Conservation (phyloP, 2,329 filamentous ascomycete species). For the Bipolaris zeicola region DNA sequence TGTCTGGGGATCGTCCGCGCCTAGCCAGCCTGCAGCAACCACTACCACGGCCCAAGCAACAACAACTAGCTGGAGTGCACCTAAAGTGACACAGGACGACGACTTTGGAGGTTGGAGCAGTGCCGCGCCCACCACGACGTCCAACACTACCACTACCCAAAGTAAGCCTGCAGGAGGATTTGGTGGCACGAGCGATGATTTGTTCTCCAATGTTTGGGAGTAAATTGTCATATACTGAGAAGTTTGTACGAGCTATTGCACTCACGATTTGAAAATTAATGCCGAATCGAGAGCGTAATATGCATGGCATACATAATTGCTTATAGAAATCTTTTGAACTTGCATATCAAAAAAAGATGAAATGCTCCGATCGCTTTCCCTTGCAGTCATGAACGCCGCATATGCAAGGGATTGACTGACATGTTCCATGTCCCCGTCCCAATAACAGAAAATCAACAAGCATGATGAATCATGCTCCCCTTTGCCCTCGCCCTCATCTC, state of each 20-base stretch:
- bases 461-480: not conserved
- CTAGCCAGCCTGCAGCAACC: slow-evolving; percentile 55
- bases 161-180: slow-evolving; percentile 59
- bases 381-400: not conserved
- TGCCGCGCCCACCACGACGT: slow-evolving; percentile 60
- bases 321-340: slow-evolving; percentile 8
- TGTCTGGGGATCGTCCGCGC: slow-evolving; percentile 75
- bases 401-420: not conserved
- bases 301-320: slow-evolving; percentile 8
- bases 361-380: not conserved
- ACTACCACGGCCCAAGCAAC: slow-evolving; percentile 46
- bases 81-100: slow-evolving; percentile 77
- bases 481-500: not conserved
- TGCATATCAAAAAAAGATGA: not conserved
- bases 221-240: slow-evolving; percentile 47
- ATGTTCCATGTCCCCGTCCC: not conserved
- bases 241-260: not conserved
- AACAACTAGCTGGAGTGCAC: slow-evolving; percentile 61
- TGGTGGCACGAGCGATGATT: slow-evolving; percentile 70
- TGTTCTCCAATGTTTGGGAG: slow-evolving; percentile 97
- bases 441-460: not conserved
- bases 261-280: not conserved
- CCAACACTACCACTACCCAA: slow-evolving; percentile 21
- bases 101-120: slow-evolving; percentile 97
- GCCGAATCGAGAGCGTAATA: not conserved